Evolutionary conservation across 352 stramenopile genomes (phyloP), one percentile per base, ranked within the genome.

Genomic region (Globisporangium parvum): DNA sequence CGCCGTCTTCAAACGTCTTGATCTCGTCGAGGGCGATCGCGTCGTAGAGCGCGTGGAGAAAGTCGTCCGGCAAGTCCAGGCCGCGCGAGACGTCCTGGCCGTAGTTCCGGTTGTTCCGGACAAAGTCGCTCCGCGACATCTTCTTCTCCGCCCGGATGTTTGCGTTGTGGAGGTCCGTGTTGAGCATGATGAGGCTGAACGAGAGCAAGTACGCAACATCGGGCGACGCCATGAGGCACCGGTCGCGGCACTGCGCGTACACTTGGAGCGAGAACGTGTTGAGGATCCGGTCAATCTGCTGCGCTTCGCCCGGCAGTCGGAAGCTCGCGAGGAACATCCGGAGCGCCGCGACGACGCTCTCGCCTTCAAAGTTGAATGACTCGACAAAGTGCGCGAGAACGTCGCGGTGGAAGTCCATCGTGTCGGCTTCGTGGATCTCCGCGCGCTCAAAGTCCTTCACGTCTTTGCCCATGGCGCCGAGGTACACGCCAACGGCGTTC

Each of bases 41-140:
- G 20, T 73, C 68, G 67, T 91, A 94, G 26, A 94, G 57, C 37
- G 87, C 80, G 0, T 67, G 85, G 48, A 94, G 58, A 51, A 87
- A 94, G 15, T 89, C 80, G 17, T 81, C 69, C 0, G 85, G 80
- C 17, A 94, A 59, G 55, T 91, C 76, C 20, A 70, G 70, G 4
- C 73, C 79, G 50, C 77, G 76, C 1, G 82, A 91, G 44, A 95
- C 87, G 63, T 96, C 85, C n/a, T 67, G 59, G 5, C 88, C 88
- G 52, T 96, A 96, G 58, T 95, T 93, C 35, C 75, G 77, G 71
- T 96, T 96, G 59, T 96, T 95, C 48, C 80, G 82, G 63, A 96
- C 80, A 58, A 96, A 96, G 55, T 91, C 85, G 15, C 75, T 59
- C 21, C 90, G 58, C 42, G 84, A 87, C 88, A 96, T 96, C 49